Conservation (phyloP, 805 yeast species). For the Kluyveromyces aestuarii region DNA sequence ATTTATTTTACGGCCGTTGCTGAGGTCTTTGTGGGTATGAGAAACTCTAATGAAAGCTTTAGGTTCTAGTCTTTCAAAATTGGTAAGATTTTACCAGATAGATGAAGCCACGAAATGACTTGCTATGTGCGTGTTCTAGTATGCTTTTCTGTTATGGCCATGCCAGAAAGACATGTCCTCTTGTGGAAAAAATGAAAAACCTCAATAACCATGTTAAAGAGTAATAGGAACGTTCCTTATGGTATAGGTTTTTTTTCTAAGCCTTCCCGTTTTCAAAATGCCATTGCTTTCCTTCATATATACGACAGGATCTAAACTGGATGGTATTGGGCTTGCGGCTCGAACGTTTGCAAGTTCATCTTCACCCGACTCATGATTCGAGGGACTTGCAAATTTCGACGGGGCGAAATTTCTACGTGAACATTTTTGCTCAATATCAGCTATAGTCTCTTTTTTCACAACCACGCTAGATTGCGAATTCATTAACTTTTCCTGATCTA, state of each 20-base stretch:
- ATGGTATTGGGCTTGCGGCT: not conserved
- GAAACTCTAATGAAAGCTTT: too few species aligned
- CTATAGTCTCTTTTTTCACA: not conserved
- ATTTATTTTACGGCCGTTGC: too few species aligned
- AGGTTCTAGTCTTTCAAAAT: too few species aligned
- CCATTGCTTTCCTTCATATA: conserved; percentile 1
- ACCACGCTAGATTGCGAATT: not conserved
- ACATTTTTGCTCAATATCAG: not conserved
- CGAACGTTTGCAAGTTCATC: not conserved
- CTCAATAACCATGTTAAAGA: not conserved
- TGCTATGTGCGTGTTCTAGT: too few species aligned
- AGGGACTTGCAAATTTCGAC: not conserved
- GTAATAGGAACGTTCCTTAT: not conserved
- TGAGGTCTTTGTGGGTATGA: too few species aligned
- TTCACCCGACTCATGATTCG: not conserved
- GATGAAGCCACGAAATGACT: too few species aligned
- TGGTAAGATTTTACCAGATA: too few species aligned
- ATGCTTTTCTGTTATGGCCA: too few species aligned
- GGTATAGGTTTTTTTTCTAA: not conserved
- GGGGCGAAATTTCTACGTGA: too few species aligned
- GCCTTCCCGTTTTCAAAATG: conserved; percentile 1
- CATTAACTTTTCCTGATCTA: not conserved
- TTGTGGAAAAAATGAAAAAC: too few species aligned
- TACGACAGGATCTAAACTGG: not conserved
- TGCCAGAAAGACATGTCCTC: too few species aligned